These are phyloP conservation scores for Thelephora terrestris DNA, from an alignment of 1,284 basidiomycete species.

Conservation along the genomic window DNA sequence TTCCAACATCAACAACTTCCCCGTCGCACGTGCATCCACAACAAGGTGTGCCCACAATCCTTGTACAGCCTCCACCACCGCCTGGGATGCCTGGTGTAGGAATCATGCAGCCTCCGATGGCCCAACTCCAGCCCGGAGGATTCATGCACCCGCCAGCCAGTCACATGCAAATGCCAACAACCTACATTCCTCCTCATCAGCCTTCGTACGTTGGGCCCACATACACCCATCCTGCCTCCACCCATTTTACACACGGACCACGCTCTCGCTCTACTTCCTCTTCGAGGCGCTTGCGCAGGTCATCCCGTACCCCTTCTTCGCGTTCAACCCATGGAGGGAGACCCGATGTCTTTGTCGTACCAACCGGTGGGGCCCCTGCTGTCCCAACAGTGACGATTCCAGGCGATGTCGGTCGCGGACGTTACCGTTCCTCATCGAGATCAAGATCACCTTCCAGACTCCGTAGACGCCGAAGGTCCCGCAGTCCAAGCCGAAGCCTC, in stretches of 20 bases:
- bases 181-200: background rate
- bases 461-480: background rate
- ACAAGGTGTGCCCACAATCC: background rate
- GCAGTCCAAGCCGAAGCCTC: background rate
- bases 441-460: background rate
- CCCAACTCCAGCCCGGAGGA: no score
- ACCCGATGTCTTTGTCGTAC: background rate
- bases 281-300: background rate
- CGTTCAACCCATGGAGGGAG: background rate
- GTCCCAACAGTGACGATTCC: no score
- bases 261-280: constrained; percentile 6
- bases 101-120: no score
- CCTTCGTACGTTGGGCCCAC: background rate
- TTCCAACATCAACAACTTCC: no score
- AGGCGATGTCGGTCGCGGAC: constrained; percentile 1
- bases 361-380: background rate
- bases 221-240: background rate
- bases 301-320: constrained; percentile 6
- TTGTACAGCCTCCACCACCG: constrained; percentile 6
- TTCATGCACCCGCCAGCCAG: background rate
- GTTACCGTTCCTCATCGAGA: constrained; percentile 10
- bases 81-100: no score
- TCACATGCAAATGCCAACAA: background rate
- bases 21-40: no score
- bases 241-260: background rate